Conservation (phyloP, 2,329 filamentous ascomycete species). For the Pseudogymnoascus verrucosus region DNA sequence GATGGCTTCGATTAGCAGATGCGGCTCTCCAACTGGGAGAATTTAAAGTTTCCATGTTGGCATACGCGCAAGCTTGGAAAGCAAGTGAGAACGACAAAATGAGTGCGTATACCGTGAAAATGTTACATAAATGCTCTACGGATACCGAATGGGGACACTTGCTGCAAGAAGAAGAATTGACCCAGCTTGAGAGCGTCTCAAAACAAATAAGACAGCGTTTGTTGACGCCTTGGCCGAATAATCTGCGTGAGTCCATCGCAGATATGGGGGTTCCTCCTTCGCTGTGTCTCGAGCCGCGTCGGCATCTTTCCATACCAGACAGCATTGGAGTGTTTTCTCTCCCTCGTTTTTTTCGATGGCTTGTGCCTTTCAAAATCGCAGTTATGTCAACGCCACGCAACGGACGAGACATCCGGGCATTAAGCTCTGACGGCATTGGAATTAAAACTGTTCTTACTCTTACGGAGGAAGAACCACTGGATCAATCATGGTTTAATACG, state of each 20-base stretch:
- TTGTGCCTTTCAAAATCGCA: constrained; percentile 12
- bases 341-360: constrained; percentile 17
- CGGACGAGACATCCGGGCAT: constrained; percentile 1
- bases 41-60: constrained; percentile 3
- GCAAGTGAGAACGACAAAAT: background rate
- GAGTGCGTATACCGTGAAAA: background rate
- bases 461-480: constrained; percentile 14
- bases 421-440: constrained; percentile 2
- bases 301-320: background rate
- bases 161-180: background rate
- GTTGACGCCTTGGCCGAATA: background rate
- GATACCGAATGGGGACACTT: background rate
- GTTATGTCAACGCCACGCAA: constrained; percentile 15
- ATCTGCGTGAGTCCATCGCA: background rate
- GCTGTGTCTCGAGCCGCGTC: background rate
- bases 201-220: background rate
- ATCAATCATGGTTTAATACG: constrained; percentile 11
- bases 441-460: constrained; percentile 16
- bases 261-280: constrained; percentile 1
- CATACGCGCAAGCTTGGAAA: constrained; percentile 1
- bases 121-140: background rate
- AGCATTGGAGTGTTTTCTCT: constrained; percentile 5
- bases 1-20: constrained; percentile 5
- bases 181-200: background rate
- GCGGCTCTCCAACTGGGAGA: background rate